Evolutionary conservation across 768 basidiomycete genomes (phyloP), one percentile per base, ranked within the genome.

Genomic region (Russula olivacea): DNA sequence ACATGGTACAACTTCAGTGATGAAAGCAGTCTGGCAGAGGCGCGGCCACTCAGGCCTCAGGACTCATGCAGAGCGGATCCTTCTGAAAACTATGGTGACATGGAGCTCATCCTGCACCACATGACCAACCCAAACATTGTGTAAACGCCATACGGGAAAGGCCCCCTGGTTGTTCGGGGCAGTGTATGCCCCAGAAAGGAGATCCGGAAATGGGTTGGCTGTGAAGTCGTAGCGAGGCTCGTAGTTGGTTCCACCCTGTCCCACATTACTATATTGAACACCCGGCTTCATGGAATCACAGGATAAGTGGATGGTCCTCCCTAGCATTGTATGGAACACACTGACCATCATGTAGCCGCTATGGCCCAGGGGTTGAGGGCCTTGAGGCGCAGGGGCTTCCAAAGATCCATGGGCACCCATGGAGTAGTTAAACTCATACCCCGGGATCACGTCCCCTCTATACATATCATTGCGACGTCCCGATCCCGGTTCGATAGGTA

Each of bases 61-160:
- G 4, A 19, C 40, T 41, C 17, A 41, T 17, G 17, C 17, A 41
- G 40, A 32, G 21, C 12, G 41, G 28, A 51, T 30, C 50, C 17
- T 59, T 45, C 17, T 59, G 41, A 59, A 28, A 10, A 25, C 32
- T n/a, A 61, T 48, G 11, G 52, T 54, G 32, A 54, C 32, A n/a
- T 45, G 59, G n/a, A 61, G 52, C 38, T 61, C 59, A 15, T 61
- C 52, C 21, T 61, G 32, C 21, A 4, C 25, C 14, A 17, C 59
- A 38, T 54, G 21, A 7, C 11, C 17, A 19, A 61, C 52, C 32
- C 52, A 47, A 17, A 17, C 47, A 25, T 38, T 2, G 43, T 19
- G 17, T 5, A 54, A 7, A 4, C 2, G n/a, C 59, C 59, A 61
- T 47, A 47, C 23, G 0, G 52, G 52, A 28, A 3, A 23, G 2